Evolutionary conservation across 495 filamentous ascomycete species (phyloP), one percentile per base, ranked within the genome.

Genomic region (Lichina pygmaea): DNA sequence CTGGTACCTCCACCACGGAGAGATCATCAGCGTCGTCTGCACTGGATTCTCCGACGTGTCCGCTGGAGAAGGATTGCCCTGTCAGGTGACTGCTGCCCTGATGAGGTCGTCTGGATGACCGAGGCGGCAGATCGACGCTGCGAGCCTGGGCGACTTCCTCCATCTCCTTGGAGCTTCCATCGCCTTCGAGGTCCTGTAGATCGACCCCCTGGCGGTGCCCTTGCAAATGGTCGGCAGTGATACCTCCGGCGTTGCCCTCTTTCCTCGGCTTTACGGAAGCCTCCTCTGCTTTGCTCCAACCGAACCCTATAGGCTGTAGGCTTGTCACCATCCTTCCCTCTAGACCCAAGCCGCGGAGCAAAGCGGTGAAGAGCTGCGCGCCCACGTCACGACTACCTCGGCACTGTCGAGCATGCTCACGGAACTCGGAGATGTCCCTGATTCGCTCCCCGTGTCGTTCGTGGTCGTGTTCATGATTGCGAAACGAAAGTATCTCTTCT

Each of bases 301-400:
- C 85, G 57, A 93, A 93, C 2, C 91, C 89, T 0, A 83, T 56
- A 12, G 89, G 78, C 50, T 95, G 89, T 9, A 99, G 58, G 57
- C 70, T 93, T 11, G 76, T 75, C 8, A 94, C 75, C 52, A 95
- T 61, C 38, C 84, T 66, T 15, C 79, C 71, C 48, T 93, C 82
- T 10, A 93, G 62, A 0, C 77, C 79, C 13, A 99, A 53, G 5
- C 75, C 86, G 48, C 91, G 67, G n/a, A 94, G 56, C 17, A 99
- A 59, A 7, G 83, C 81, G 0, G 83, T 89, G 50, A 99, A 95
- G 0, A 99, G 70, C 56, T 93, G 83, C 2, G 78, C 78, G 6
- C 83, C 86, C 13, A 89, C 66, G 56, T 95, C 89, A 42, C 85
- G 70, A 51, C 82, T 93, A 0, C 89, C 91, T 42, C 72, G 64